Conservation (phyloP, 2,329 filamentous ascomycete species). For the Thielaviopsis euricoi region DNA sequence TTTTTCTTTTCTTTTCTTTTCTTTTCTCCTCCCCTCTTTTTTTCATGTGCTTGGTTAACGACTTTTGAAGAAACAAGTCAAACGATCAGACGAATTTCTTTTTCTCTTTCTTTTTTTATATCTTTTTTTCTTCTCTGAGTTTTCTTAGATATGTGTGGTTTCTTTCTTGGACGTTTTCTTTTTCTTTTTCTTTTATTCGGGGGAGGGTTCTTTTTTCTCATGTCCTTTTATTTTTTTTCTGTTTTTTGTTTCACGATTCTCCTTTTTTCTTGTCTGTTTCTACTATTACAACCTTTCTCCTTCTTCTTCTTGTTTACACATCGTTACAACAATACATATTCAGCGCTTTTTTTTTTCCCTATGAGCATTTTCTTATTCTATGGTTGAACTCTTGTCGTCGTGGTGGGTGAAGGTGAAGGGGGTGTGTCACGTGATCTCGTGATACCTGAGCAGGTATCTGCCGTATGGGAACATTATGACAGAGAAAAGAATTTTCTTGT, state of each 20-base stretch:
- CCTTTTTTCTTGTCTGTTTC: slow-evolving; percentile 4
- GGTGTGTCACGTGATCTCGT: background rate
- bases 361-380: background rate
- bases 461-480: background rate
- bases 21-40: slow-evolving; percentile 4
- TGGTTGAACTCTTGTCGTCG: background rate
- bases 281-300: slow-evolving; percentile 1
- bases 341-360: background rate
- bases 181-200: background rate
- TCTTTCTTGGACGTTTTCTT: too few species aligned
- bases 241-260: background rate
- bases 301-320: background rate
- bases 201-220: background rate
- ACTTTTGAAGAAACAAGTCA: background rate
- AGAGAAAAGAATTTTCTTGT: too few species aligned
- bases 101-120: background rate
- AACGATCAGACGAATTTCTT: slow-evolving; percentile 1
- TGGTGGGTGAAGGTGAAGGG: background rate
- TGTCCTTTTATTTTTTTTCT: background rate
- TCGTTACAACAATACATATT: background rate
- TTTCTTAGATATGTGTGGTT: background rate
- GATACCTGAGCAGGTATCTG: background rate
- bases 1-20: background rate
- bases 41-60: background rate
- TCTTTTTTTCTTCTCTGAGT: background rate